Conservation (phyloP, 371 early-diverging fungal genomes). For the Mucor saturninus region DNA sequence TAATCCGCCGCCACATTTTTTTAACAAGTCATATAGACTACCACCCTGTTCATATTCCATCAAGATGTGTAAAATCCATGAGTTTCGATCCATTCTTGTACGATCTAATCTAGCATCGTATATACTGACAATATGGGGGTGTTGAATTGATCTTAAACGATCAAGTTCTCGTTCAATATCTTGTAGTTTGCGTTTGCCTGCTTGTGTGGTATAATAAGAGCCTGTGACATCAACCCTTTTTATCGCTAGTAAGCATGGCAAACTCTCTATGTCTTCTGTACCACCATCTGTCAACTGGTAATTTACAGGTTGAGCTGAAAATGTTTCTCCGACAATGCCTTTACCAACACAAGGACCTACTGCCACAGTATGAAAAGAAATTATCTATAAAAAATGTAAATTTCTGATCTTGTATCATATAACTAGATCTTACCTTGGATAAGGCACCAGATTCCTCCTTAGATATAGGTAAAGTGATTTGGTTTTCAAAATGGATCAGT, state of each 20-base stretch:
- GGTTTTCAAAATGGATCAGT: constrained; percentile 54
- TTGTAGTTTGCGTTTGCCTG: constrained; percentile 64
- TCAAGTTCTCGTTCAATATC: constrained; percentile 67
- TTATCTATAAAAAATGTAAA: constrained; percentile 8
- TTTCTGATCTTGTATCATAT: not conserved
- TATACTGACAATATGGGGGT: constrained; percentile 58
- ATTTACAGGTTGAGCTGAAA: constrained; percentile 44
- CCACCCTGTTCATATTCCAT: constrained; percentile 58
- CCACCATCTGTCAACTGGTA: constrained; percentile 31
- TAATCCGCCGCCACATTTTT: constrained; percentile 56
- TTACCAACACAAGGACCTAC: constrained; percentile 48
- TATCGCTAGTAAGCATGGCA: constrained; percentile 42
- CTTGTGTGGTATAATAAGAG: constrained; percentile 52
- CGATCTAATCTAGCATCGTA: constrained; percentile 63
- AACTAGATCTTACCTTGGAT: constrained; percentile 17
- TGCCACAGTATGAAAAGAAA: constrained; percentile 48
- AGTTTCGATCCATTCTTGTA: constrained; percentile 23
- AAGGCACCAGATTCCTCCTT: constrained; percentile 39
- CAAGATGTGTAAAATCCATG: constrained; percentile 63
- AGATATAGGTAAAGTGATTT: constrained; percentile 51
- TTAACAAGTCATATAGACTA: constrained; percentile 48
- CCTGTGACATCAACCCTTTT: constrained; percentile 45
- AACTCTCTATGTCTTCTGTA: constrained; percentile 28
- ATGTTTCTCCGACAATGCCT: constrained; percentile 45
- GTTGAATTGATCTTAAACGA: constrained; percentile 57